Percentiles rank a stretch among this genome's conserved stretches.
phyloP scores from a whole-genome alignment of 768 basidiomycete genomes.

The Collybia nuda region DNA sequence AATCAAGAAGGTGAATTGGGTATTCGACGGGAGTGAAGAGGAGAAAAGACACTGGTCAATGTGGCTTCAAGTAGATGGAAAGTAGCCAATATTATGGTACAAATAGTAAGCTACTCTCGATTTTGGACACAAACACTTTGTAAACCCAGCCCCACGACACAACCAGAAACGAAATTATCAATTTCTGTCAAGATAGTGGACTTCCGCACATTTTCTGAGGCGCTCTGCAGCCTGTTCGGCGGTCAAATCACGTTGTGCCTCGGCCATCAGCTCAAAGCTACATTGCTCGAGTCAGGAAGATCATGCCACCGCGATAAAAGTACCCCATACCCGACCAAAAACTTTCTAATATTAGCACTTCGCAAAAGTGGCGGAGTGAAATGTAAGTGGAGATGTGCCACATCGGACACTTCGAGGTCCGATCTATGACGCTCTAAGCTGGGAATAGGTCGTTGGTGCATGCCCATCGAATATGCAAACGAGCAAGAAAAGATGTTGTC shows the following conservation, averaged over 20 bases:
- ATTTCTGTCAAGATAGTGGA: constrained; percentile 53
- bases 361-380: constrained; percentile 84
- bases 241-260: constrained; percentile 87
- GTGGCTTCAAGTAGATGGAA: constrained; percentile 83
- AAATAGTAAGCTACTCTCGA: no score
- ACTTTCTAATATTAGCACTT: constrained; percentile 82
- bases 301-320: not conserved
- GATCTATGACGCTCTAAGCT: constrained; percentile 20
- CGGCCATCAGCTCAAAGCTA: constrained; percentile 89
- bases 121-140: no score
- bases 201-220: constrained; percentile 51
- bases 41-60: constrained; percentile 74
- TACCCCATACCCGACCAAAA: constrained; percentile 75
- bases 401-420: constrained; percentile 43
- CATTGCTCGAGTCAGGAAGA: not conserved
- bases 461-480: constrained; percentile 94
- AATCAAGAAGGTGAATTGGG: constrained; percentile 76
- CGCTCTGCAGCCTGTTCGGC: constrained; percentile 81
- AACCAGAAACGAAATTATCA: not conserved
- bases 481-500: constrained; percentile 83
- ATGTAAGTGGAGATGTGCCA: constrained; percentile 85
- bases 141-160: no score
- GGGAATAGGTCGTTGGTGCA: constrained; percentile 81
- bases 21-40: constrained; percentile 74
- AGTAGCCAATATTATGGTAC: constrained; percentile 29